phyloP scores from a whole-genome alignment of 2,329 filamentous ascomycete species.

The Exophiala phaeomuriformis region DNA sequence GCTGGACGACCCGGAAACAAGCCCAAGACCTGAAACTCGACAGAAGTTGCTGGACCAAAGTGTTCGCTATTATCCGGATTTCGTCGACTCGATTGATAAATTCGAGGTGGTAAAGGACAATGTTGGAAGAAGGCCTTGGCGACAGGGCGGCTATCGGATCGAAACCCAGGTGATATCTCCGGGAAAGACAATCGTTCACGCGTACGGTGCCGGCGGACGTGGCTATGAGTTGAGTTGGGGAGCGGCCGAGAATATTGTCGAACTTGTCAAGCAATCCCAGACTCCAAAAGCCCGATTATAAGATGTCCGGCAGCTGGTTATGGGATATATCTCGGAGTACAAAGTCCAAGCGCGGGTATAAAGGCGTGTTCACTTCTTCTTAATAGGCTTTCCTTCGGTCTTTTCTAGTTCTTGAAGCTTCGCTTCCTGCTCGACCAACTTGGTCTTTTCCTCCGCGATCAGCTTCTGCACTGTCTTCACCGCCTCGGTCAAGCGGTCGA shows the following conservation, averaged over 20 bases:
- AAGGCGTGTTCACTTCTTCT: constrained; percentile 22
- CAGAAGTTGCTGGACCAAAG: constrained; percentile 41
- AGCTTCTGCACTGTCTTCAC: constrained; percentile 52
- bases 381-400: constrained; percentile 33
- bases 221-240: constrained; percentile 58
- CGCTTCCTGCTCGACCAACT: constrained; percentile 54
- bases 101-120: constrained; percentile 42
- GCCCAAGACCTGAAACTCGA: constrained; percentile 44
- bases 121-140: constrained; percentile 40
- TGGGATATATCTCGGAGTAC: background rate
- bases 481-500: constrained; percentile 57
- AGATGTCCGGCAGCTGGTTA: background rate
- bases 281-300: constrained; percentile 5
- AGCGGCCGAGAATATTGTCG: constrained; percentile 38
- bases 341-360: background rate
- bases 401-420: constrained; percentile 48
- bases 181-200: constrained; percentile 41
- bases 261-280: constrained; percentile 14
- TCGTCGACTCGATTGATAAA: constrained; percentile 30
- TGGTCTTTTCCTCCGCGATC: constrained; percentile 58
- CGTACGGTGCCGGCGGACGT: constrained; percentile 55
- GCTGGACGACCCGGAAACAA: constrained; percentile 48
- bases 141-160: constrained; percentile 45
- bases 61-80: constrained; percentile 37
- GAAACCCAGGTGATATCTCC: constrained; percentile 41